Evolutionary conservation across 192 early-diverging fungal genomes (phyloP), one percentile per base, ranked within the genome.

Genomic region (Rhizophagus prolifer): DNA sequence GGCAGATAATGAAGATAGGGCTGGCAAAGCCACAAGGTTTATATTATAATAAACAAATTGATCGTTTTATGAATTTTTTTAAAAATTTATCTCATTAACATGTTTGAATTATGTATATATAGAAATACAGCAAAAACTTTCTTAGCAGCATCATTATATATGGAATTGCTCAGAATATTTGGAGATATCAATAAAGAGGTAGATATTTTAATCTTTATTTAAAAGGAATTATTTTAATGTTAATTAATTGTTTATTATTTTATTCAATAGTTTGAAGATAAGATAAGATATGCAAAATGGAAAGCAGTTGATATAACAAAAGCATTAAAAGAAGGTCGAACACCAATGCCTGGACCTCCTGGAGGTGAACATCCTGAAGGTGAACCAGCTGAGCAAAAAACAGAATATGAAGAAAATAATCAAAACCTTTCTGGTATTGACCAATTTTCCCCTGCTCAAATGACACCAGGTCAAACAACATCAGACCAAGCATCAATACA

Each of bases 281-380:
- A 97, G 82, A 93, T 98, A 72, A 94, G 91, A 76, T 99, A 99
- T 80, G 90, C 97, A 2, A 97, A 97, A 79, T 99, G 94, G 91
- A 93, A 97, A 67, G 97, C 97, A 3, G 89, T 93, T 0, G 95
- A 98, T 79, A 99, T 99, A 36, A 84, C 96, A 36, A 97, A 95
- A 79, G 94, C 95, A 1, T 79, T 96, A 23, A 85, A 92, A 21
- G 96, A 97, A 79, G 97, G 97, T 4, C 86, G 93, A 34, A 72
- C 60, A 19, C 95, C 96, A 25, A 80, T 65, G 3, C 81, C 88
- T 38, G 90, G 91, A 67, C 88, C 89, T 44, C 88, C 86, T 9
- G 85, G 78, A 19, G 79, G 81, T 16, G 78, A 79, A 16, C 38
- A 72, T 44, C 88, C 86, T 9, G 85, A 78, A 19, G 79, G 81